A percentile compares a stretch with the other conserved stretches of the same genome.
These are phyloP conservation scores for Aspergillus cavernicola DNA, from an alignment of 495 filamentous ascomycete species.

Conservation along the genomic window DNA sequence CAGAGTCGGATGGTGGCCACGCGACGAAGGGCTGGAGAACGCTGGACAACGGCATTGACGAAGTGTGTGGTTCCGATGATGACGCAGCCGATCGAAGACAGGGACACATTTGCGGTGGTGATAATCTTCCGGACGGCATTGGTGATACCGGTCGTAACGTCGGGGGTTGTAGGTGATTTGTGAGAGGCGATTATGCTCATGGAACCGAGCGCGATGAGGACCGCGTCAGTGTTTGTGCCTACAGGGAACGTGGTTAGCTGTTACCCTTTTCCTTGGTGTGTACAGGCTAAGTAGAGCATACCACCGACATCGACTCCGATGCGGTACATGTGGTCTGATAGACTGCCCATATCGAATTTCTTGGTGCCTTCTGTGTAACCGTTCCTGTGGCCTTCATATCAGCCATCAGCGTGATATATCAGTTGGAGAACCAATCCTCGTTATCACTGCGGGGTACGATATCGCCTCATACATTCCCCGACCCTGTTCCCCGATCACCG, in stretches of 20 bases:
- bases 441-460: neutral
- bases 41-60: conserved; percentile 58
- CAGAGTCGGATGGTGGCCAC: conserved; percentile 54
- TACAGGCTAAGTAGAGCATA: neutral
- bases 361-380: neutral
- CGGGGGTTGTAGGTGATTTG: conserved; percentile 56
- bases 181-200: conserved; percentile 47
- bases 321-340: conserved; percentile 13
- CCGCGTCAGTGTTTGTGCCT: conserved; percentile 62
- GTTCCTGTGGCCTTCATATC: neutral
- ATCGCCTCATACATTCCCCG: neutral
- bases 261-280: neutral
- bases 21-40: conserved; percentile 41
- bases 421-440: neutral
- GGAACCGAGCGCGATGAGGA: conserved; percentile 49
- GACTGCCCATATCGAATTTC: conserved; percentile 6
- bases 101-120: conserved; percentile 31
- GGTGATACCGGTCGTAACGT: conserved; percentile 55
- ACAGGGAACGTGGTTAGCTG: neutral
- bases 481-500: neutral
- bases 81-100: conserved; percentile 46
- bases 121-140: conserved; percentile 47
- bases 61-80: conserved; percentile 63
- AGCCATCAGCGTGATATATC: neutral
- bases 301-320: conserved; percentile 26